Evolutionary conservation across 805 yeast species (phyloP).

Genomic region (Nakazawaea molendinolei): DNA sequence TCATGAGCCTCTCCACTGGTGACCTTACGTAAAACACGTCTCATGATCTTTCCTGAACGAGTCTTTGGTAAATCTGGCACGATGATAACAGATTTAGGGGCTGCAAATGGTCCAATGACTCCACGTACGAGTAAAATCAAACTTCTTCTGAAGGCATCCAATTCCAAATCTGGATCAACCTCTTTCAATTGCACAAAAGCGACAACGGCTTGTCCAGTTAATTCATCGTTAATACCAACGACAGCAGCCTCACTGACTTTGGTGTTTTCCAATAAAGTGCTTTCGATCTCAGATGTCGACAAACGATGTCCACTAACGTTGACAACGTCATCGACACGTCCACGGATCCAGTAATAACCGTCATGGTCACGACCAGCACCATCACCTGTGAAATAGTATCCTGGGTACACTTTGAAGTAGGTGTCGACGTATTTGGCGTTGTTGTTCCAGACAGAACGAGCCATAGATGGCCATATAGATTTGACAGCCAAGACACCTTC

Average conservation of each 20-base stretch:
- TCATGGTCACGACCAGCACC: conserved; percentile 84
- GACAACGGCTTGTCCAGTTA: conserved; percentile 83
- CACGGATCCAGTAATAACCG: conserved; percentile 81
- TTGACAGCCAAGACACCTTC: conserved; percentile 77
- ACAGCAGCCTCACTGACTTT: conserved; percentile 76
- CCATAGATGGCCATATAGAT: conserved; percentile 80
- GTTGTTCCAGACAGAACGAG: conserved; percentile 76
- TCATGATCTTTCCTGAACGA: conserved; percentile 82
- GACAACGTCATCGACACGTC: conserved; percentile 85
- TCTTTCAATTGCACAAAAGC: conserved; percentile 74
- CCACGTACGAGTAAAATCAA: conserved; percentile 64
- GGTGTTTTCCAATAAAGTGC: conserved; percentile 68
- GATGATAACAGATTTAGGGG: conserved; percentile 67
- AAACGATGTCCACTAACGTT: conserved; percentile 82
- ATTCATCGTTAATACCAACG: conserved; percentile 75
- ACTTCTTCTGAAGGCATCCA: conserved; percentile 47
- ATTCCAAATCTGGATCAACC: conserved; percentile 31
- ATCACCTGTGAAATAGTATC: conserved; percentile 81
- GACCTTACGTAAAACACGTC: conserved; percentile 76
- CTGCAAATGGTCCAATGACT: conserved; percentile 83
- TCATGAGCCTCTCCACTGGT: conserved; percentile 73
- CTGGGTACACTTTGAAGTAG: conserved; percentile 77
- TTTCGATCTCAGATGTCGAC: conserved; percentile 86
- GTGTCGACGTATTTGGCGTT: conserved; percentile 72
- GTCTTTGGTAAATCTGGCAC: conserved; percentile 81